A percentile compares a stretch with the other conserved stretches of the same genome.
These are phyloP conservation scores for Coprinellus micaceus DNA, from an alignment of 768 basidiomycete species.

Conservation along the genomic window DNA sequence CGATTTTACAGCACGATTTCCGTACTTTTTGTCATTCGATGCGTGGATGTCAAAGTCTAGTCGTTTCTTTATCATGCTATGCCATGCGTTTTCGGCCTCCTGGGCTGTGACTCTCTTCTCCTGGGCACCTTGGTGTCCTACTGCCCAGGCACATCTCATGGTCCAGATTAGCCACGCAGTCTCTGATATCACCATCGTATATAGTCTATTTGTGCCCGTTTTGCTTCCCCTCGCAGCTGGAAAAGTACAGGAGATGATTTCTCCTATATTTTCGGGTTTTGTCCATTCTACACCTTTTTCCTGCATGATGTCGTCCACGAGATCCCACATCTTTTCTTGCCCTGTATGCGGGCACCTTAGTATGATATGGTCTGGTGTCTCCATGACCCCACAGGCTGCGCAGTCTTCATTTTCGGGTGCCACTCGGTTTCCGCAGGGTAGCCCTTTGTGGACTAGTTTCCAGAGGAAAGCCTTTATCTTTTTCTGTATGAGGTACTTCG, in stretches of 20 bases:
- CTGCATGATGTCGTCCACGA: neutral
- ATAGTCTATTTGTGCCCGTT: neutral
- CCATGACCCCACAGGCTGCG: neutral
- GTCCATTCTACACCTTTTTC: neutral
- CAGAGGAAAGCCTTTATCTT: neutral
- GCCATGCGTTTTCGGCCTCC: neutral
- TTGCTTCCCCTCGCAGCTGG: neutral
- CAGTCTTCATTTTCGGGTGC: neutral
- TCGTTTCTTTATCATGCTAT: neutral
- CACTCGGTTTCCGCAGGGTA: neutral
- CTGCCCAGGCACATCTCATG: slow-evolving; percentile 10
- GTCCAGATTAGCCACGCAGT: slow-evolving; percentile 10
- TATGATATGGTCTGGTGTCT: neutral
- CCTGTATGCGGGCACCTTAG: neutral
- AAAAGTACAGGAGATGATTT: neutral
- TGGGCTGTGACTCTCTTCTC: neutral
- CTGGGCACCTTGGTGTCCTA: neutral
- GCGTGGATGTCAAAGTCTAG: neutral
- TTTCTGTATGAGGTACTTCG: neutral
- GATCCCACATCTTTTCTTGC: neutral
- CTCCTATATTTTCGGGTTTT: neutral
- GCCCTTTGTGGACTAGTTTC: neutral
- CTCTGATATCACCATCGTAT: slow-evolving; percentile 8
- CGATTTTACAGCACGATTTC: neutral
- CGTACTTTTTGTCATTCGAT: neutral